A percentile compares a stretch with the other conserved stretches of the same genome.
phyloP scores from a whole-genome alignment of 2,329 filamentous ascomycete genomes.

The Colletotrichum graminicola region DNA sequence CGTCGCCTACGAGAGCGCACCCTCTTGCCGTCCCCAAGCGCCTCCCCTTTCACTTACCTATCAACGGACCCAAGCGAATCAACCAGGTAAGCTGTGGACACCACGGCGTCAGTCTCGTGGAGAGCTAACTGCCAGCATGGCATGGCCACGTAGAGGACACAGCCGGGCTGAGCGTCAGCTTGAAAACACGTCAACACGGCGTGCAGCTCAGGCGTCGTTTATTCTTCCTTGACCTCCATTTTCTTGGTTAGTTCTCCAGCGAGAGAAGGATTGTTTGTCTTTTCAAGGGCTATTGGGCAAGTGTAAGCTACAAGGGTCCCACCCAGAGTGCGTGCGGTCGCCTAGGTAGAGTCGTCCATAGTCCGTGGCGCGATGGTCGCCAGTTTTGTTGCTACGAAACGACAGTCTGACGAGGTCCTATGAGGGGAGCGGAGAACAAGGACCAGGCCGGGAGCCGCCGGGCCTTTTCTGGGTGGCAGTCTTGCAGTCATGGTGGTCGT shows the following conservation, averaged over 20 bases:
- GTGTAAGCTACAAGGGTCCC: not conserved
- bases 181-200: not conserved
- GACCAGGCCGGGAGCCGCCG: not conserved
- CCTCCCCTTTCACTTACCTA: not conserved
- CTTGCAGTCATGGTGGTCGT: not conserved
- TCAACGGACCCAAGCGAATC: not conserved
- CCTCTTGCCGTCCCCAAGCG: not conserved
- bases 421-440: not conserved
- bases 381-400: not conserved
- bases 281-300: not conserved
- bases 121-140: constrained; percentile 4
- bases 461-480: no score
- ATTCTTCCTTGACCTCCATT: no score
- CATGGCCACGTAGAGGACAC: not conserved
- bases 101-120: not conserved
- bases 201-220: not conserved
- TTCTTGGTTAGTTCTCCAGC: not conserved
- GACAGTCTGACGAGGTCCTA: not conserved
- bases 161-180: not conserved
- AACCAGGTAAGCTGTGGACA: not conserved
- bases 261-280: not conserved
- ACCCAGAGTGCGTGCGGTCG: not conserved
- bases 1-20: not conserved
- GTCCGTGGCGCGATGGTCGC: not conserved
- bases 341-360: not conserved